phyloP scores from a whole-genome alignment of 345 rosid genomes.

The Citrus hindsii region DNA sequence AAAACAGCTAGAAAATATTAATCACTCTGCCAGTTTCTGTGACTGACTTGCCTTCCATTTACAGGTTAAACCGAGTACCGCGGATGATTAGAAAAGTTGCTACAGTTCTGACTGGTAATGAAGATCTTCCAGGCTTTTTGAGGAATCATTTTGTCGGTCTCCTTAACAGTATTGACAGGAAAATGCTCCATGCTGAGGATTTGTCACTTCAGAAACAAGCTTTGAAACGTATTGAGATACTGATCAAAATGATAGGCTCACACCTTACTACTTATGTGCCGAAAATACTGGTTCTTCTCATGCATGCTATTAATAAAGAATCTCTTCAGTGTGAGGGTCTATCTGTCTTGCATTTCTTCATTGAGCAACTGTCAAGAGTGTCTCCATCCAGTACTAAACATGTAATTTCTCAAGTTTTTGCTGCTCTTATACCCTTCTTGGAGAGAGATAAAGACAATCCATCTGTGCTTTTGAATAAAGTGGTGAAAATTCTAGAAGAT shows the following conservation, averaged over 20 bases:
- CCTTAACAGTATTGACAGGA: conserved; percentile 88
- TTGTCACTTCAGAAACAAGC: conserved; percentile 81
- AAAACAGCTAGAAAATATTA: neutral
- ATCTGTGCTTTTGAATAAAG: conserved; percentile 50
- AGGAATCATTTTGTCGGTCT: conserved; percentile 97
- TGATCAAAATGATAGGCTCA: conserved; percentile 91
- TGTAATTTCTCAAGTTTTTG: conserved; percentile 89
- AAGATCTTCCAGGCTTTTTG: conserved; percentile 82
- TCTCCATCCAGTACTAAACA: conserved; percentile 86
- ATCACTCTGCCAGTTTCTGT: neutral
- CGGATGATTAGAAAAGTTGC: conserved; percentile 76
- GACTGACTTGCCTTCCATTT: conserved; percentile 18
- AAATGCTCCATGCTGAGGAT: conserved; percentile 83
- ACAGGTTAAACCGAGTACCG: conserved; percentile 81
- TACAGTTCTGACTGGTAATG: conserved; percentile 64
- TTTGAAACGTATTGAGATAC: conserved; percentile 78
- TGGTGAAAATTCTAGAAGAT: conserved; percentile 80
- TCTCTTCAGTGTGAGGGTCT: conserved; percentile 87
- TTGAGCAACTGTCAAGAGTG: conserved; percentile 63
- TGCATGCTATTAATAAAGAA: conserved; percentile 87
- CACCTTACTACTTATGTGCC: conserved; percentile 87
- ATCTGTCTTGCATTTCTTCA: conserved; percentile 74
- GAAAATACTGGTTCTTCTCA: conserved; percentile 90
- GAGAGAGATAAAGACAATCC: conserved; percentile 68
- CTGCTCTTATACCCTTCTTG: conserved; percentile 89